Evolutionary conservation across 192 early-diverging fungal species (phyloP).

Genomic region (Umbelopsis vinacea): DNA sequence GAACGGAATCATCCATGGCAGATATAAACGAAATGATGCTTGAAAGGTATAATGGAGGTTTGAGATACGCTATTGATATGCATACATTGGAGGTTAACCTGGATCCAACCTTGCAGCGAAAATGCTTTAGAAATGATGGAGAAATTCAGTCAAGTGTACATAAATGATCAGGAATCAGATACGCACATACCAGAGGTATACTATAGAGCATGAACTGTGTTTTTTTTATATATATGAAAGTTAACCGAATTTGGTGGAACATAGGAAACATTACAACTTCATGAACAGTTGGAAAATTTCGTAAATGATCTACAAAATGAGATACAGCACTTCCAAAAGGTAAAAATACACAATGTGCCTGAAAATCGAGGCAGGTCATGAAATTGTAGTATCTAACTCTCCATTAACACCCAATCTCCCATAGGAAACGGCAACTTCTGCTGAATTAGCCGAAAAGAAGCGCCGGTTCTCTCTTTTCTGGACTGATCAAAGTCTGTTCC

Average conservation of each 20-base stretch:
- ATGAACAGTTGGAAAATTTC: not conserved
- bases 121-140: not conserved
- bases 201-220: not conserved
- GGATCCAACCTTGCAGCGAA: not conserved
- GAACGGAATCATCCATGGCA: not conserved
- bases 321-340: not conserved
- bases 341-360: not conserved
- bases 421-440: not conserved
- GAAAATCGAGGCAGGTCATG: not conserved
- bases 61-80: not conserved
- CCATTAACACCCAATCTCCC: not conserved
- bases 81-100: not conserved
- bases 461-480: conserved; percentile 7
- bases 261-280: not conserved
- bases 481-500: not conserved
- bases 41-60: not conserved
- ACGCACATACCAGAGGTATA: not conserved
- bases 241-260: not conserved
- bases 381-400: not conserved
- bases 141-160: not conserved
- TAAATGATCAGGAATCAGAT: not conserved
- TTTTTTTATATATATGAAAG: no score
- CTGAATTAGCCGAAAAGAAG: conserved; percentile 5
- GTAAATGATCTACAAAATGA: not conserved
- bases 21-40: not conserved